Base-by-base conservation (phyloP, 2,329 filamentous ascomycete species). In the Mycosphaerelloides madeirae region DNA sequence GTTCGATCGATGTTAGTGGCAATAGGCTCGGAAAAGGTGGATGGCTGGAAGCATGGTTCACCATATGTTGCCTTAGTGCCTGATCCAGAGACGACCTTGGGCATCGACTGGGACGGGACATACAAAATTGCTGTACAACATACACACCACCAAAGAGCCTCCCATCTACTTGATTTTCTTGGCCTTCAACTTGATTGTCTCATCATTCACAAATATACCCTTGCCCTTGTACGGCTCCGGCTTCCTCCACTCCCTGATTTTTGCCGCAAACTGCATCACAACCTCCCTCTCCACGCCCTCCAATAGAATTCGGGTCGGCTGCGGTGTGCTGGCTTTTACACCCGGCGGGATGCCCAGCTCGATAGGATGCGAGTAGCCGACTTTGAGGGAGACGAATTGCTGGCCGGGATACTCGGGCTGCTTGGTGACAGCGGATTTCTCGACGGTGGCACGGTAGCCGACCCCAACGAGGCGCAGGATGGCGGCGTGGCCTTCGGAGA, bases 151-250 rank as follows among this genome's bases (percentile, higher is more conserved):
- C 15, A n/a, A 32, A n/a, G 31, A 6, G 13, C 6, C 15, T 20
- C 13, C 14, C 31, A 15, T 41, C 45, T 66, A 75, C 58, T 74
- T 75, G 58, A 74, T 74, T 65, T 74, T 74, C 84, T 96, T 98
- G 62, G 87, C 85, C 83, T 98, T 98, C 69, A 98, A 69, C 78
- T 85, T 95, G 72, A 98, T 96, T 22, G 89, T 96, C 77, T 98
- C 89, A 53, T 90, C 88, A 63, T 97, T 94, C 60, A 98, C 84
- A 66, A 97, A 98, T 59, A 98, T 95, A 59, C 93, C 93, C 81
- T 98, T 97, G 56, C 93, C 93, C 80, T 98, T 98, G 71, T 98
- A 98, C 54, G 93, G 93, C 72, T 98, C 93, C 22, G 93, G 93
- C 54, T 79, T 79, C 64, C 93, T 83, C 91, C 91, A 97, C 68